Conservation (phyloP, 441 rosid species). For the Rhodomyrtus psidioides region DNA sequence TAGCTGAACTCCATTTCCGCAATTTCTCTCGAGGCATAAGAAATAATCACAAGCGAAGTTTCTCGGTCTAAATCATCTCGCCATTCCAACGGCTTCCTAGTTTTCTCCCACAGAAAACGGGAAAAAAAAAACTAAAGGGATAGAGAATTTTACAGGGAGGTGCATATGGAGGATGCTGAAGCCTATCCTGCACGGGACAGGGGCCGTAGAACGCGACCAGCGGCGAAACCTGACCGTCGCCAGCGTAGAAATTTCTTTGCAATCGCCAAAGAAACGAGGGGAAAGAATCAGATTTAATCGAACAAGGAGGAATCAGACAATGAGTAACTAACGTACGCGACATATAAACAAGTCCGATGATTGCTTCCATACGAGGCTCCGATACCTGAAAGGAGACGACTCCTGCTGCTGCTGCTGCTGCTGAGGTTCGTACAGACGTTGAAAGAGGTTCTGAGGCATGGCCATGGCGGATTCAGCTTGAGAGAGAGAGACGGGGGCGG, state of each 20-base stretch:
- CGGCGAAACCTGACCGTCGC: slow-evolving; percentile 47
- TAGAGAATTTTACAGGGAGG: slow-evolving; percentile 55
- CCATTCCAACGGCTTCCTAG: background rate
- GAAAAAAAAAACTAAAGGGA: background rate
- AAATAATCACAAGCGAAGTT: background rate
- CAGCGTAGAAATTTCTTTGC: slow-evolving; percentile 30
- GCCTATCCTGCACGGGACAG: slow-evolving; percentile 42
- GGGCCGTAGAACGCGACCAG: slow-evolving; percentile 24
- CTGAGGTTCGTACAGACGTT: background rate
- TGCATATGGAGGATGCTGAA: slow-evolving; percentile 78
- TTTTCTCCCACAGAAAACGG: background rate
- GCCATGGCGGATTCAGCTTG: background rate
- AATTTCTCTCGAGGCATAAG: background rate
- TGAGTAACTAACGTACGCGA: background rate
- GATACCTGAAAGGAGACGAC: background rate
- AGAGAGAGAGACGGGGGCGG: background rate
- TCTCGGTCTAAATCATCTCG: background rate
- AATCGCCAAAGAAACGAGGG: background rate
- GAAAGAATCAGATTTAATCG: background rate
- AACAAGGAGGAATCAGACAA: background rate
- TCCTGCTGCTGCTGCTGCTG: background rate
- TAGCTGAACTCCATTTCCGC: background rate
- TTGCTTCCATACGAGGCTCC: background rate
- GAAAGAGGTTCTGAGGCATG: background rate
- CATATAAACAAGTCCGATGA: background rate